Evolutionary conservation across 2,329 filamentous ascomycete genomes (phyloP), one percentile per base, ranked within the genome.

Genomic region (Alternaria ethzedia): DNA sequence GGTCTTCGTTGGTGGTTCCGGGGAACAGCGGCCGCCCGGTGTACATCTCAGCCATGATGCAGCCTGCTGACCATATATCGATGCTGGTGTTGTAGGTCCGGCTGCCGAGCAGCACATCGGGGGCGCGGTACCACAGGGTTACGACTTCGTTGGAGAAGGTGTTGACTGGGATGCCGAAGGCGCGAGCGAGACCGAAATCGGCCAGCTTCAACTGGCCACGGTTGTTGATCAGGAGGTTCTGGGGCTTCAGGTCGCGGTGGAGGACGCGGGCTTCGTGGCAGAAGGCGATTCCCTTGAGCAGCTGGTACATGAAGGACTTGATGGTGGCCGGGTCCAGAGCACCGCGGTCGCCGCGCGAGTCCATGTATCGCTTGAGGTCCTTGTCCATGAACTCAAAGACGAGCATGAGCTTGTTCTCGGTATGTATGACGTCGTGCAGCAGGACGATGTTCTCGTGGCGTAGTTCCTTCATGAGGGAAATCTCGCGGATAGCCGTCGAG

Each of bases 1-100:
- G 96, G 78, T 99, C 96, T 81, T 99, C 96, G 79, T 99, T 99
- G 41, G 96, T 97, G 2, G 96, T 99, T 62, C 96, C 96, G 0
- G 96, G 96, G 83, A 99, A 99, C 7, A 99, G 87, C 0, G 96
- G 96, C 17, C 96, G 88, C 5, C 96, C 96, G 0, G 95, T 97
- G 81, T 96, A 98, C 94, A 99, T 97, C 82, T 99, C 96, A 10
- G 96, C 96, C 96, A 99, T 98, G 85, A 99, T 99, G 81, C 96
- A 99, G 60, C 96, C 96, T 7, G 96, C 96, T 7, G 93, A 97
- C 96, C 96, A 99, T 78, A 99, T 98, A 77, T 99, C 96, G 80
- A 99, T 98, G 82, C 93, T 97, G n/a, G 96, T 99, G 82, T 97
- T 99, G 84, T 99, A 99, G 21, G 96, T 98, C 69, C 96, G 86